Percentiles rank a stretch among this genome's conserved stretches.
phyloP scores from a whole-genome alignment of 352 stramenopile species.

The Bremia lactucae region DNA sequence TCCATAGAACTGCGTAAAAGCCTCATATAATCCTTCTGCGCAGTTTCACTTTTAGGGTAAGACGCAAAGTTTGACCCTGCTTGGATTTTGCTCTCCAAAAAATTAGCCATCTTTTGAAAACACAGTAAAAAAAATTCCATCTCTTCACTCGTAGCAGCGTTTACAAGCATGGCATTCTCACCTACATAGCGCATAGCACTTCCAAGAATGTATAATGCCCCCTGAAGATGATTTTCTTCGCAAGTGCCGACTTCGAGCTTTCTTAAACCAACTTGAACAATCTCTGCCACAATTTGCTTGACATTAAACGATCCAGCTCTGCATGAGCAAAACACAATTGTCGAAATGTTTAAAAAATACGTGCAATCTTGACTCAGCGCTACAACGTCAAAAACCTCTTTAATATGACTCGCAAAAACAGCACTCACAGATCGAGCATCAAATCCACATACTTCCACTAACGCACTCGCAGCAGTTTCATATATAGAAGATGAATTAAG shows the following conservation, averaged over 20 bases:
- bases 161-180: neutral
- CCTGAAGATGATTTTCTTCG: constrained; percentile 6
- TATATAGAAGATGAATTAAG: constrained; percentile 10
- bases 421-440: constrained; percentile 19
- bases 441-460: constrained; percentile 27
- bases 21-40: constrained; percentile 29
- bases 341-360: constrained; percentile 29
- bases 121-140: constrained; percentile 17
- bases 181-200: constrained; percentile 23
- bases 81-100: constrained; percentile 18
- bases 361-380: constrained; percentile 18
- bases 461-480: constrained; percentile 24
- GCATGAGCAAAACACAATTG: constrained; percentile 20
- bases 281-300: constrained; percentile 9
- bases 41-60: constrained; percentile 29
- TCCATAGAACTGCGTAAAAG: constrained; percentile 35
- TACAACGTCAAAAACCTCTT: constrained; percentile 16
- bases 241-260: constrained; percentile 11
- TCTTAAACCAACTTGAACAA: constrained; percentile 12
- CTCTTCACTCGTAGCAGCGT: constrained; percentile 8
- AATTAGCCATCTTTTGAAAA: constrained; percentile 17
- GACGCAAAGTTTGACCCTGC: constrained; percentile 23
- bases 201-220: constrained; percentile 28
- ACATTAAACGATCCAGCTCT: constrained; percentile 9
- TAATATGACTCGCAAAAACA: constrained; percentile 11